These are phyloP conservation scores for Cladosporium sp. DNA, from an alignment of 2,329 filamentous ascomycete species.

Conservation along the genomic window DNA sequence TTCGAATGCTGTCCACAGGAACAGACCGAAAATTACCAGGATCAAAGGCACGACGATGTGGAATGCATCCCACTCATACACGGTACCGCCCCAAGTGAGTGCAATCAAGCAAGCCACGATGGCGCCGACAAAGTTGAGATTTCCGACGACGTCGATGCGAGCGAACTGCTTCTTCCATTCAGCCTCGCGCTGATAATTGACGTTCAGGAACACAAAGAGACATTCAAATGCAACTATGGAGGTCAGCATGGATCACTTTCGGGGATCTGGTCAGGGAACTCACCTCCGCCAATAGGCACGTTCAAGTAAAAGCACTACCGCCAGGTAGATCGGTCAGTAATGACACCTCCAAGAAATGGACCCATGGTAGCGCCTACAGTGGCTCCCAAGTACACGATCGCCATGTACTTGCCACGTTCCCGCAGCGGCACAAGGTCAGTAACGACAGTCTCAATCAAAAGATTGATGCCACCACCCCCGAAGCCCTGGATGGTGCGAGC, in stretches of 20 bases:
- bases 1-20: conserved; percentile 22
- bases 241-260: not conserved
- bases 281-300: conserved; percentile 34
- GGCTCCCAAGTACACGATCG: conserved; percentile 41
- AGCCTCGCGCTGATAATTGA: conserved; percentile 32
- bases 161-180: conserved; percentile 11
- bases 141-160: conserved; percentile 51
- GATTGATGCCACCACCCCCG: conserved; percentile 48
- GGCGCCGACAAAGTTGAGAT: conserved; percentile 43
- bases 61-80: conserved; percentile 45
- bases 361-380: conserved; percentile 45
- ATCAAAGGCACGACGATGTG: conserved; percentile 47
- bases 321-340: conserved; percentile 43
- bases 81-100: conserved; percentile 47
- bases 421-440: conserved; percentile 53
- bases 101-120: conserved; percentile 46
- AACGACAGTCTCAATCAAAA: conserved; percentile 51
- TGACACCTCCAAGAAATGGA: conserved; percentile 47
- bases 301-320: conserved; percentile 49
- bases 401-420: conserved; percentile 48
- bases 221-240: conserved; percentile 27
- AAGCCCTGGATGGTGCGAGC: conserved; percentile 57
- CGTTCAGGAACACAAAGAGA: conserved; percentile 41
- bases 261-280: not conserved
- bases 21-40: conserved; percentile 44